Base-by-base conservation (phyloP, 2,329 filamentous ascomycete species). In the Colletotrichum horii region DNA sequence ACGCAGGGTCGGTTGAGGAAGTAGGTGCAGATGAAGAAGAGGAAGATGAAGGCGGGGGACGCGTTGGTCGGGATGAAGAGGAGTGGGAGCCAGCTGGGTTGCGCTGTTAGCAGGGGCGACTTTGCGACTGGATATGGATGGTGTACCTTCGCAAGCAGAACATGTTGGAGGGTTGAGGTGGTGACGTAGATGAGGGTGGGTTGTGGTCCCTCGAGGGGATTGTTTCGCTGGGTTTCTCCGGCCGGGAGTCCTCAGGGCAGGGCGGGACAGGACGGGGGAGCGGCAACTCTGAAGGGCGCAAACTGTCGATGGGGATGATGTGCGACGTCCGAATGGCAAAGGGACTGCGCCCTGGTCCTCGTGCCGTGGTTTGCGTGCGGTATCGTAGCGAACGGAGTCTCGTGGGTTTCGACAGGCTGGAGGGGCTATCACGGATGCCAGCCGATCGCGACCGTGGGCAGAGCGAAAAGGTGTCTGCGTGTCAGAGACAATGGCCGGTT, bases 1-100 rank as follows among this genome's bases (percentile, higher is more conserved):
- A 98, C 94, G 88, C 97, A 99, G 70, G 97, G 97, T 71, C 96
- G 93, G 87, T 98, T 98, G 81, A 99, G 93, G 86, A 98, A 95
- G 89, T 98, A 98, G 78, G 96, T 98, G 84, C 96, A 95, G 78
- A 95, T 90, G 87, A 99, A 94, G 89, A 97, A 95, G 86, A 95
- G 91, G 86, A 96, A 92, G 83, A 97, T 95, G 87, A 96, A 96
- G 81, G 94, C 91, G 30, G 95, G 95, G 74, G 94, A 96, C 79
- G 95, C 94, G 84, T 96, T 96, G 75, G 95, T 95, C 68, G 95
- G 95, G 80, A 97, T 96, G 86, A 97, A 96, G 83, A 97, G 94
- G 80, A 97, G 92, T 34, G 95, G 95, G 67, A 97, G 91, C 94
- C 94, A 96, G 85, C 94, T 96, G 80, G 3, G 24, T 15, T 60